A percentile compares a stretch with the other conserved stretches of the same genome.
Conservation (phyloP, 257 asterid genomes). For the Catharanthus roseus region DNA sequence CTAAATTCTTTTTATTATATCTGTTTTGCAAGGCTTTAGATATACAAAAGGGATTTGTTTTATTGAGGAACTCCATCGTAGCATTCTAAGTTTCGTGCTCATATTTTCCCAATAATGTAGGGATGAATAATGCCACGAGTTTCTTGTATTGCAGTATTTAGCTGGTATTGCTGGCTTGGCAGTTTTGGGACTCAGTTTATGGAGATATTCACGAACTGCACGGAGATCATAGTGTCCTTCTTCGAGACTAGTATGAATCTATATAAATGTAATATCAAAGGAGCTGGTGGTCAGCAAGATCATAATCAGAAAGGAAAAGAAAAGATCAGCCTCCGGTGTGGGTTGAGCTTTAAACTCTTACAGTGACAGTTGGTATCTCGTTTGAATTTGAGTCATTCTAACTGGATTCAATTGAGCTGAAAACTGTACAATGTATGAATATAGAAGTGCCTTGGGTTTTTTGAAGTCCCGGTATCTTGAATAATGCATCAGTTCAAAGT, state of each 20-base stretch:
- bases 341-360: background rate
- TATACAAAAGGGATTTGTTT: no score
- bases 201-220: conserved; percentile 62
- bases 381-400: background rate
- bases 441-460: background rate
- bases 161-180: conserved; percentile 62
- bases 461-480: background rate
- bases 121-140: background rate
- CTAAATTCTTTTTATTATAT: no score
- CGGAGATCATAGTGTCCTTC: conserved; percentile 26
- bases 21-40: no score
- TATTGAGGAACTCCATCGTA: background rate
- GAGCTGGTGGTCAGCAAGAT: background rate
- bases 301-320: background rate
- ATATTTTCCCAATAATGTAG: conserved; percentile 1
- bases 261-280: background rate
- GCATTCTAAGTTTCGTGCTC: background rate
- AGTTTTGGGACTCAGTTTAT: conserved; percentile 49
- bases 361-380: background rate
- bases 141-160: conserved; percentile 49
- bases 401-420: background rate
- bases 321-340: no score
- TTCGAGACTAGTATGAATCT: no score
- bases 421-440: background rate
- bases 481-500: background rate